Evolutionary conservation across 768 basidiomycete species (phyloP), one percentile per base, ranked within the genome.

Genomic region (Psilocybe tampanensis): DNA sequence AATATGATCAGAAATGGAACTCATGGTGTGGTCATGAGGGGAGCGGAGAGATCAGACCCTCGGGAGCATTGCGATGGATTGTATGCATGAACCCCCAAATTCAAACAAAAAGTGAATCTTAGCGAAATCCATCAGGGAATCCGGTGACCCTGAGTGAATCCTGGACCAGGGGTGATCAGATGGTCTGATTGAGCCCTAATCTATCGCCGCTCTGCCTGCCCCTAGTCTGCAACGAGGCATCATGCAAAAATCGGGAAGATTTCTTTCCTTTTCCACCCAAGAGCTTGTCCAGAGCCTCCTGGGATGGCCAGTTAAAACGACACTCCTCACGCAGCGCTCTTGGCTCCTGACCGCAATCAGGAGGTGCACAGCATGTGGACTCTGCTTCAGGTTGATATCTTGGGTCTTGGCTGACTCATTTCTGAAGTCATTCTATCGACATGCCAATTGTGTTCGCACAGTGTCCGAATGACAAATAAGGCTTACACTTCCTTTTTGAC

Each of bases 171-270:
- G 8, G 26, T 60, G 59, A 58, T 61, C 60, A 60, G 60, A 64
- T 61, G 63, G 52, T 57, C 41, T 52, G 53, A 57, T 63, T 41
- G 17, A n/a, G 47, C 4, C 42, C 33, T 54, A 58, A 52, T 60
- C 58, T 59, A 54, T 58, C 57, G 49, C 58, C 57, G 43, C 57
- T 48, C 55, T 56, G 43, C 45, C 47, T 44, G 33, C 58, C 55
- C 26, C 56, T 49, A 52, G 42, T 33, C 19, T 55, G 62, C 62
- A 54, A 59, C 47, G 62, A 63, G 59, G 60, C 59, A 47, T 57
- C 58, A 65, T 60, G 64, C 55, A 64, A 64, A 59, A 63, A 67
- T 67, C 62, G 60, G 66, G 66, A 67, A 67, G 64, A 67, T 65
- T 64, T 64, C 23, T 67, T 67, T 62, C 66, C 66, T 67, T 65